A percentile compares a stretch with the other conserved stretches of the same genome.
phyloP scores from a whole-genome alignment of 164 flowering plant species.

The Akebia trifoliata region DNA sequence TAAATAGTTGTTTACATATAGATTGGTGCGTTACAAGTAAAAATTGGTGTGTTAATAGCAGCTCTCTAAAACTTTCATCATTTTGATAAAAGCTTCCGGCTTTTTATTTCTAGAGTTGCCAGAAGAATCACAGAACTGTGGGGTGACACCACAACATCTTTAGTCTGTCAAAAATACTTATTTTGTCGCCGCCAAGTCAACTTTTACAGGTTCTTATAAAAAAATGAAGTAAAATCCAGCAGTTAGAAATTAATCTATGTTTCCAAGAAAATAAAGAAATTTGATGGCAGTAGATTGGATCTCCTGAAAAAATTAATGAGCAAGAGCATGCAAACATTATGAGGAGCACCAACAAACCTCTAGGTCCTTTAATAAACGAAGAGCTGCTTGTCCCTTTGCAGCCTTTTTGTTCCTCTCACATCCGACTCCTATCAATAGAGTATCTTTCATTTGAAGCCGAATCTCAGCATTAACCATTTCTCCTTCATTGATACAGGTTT shows the following conservation, averaged over 20 bases:
- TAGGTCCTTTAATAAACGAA: constrained; percentile 48
- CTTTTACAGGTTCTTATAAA: not conserved
- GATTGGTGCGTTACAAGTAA: too few relatives aligned
- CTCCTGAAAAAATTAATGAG: not conserved
- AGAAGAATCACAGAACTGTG: not conserved
- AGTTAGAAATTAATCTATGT: not conserved
- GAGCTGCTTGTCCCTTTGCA: constrained; percentile 80
- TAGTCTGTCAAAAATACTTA: not conserved
- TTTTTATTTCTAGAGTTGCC: too few relatives aligned
- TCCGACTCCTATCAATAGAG: constrained; percentile 47
- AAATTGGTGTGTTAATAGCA: too few relatives aligned
- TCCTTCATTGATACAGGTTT: constrained; percentile 31
- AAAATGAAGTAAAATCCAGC: not conserved
- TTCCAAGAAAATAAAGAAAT: not conserved
- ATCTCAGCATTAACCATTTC: constrained; percentile 54
- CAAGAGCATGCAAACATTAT: not conserved
- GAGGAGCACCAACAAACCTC: constrained; percentile 46
- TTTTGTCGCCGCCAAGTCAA: not conserved
- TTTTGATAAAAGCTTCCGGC: too few relatives aligned
- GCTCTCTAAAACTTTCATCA: too few relatives aligned
- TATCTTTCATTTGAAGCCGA: constrained; percentile 60
- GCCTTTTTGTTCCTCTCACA: constrained; percentile 43
- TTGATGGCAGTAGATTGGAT: not conserved
- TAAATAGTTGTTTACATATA: too few relatives aligned
- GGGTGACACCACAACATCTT: too few relatives aligned